A percentile compares a stretch with the other conserved stretches of the same genome.
These are phyloP conservation scores for Ogataea trehalophila DNA, from an alignment of 805 yeast species.

Conservation along the genomic window DNA sequence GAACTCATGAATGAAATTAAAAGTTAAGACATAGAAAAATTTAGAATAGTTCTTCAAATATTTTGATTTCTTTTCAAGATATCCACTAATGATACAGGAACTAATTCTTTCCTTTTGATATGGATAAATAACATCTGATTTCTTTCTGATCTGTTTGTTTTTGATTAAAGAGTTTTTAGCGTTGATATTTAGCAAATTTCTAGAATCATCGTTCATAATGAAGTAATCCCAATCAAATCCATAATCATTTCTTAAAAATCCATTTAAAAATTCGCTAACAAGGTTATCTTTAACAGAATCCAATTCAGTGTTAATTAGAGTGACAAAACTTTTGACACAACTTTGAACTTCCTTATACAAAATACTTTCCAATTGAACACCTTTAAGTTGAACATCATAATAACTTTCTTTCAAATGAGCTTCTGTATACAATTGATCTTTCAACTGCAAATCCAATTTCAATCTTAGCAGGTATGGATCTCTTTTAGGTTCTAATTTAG, in stretches of 20 bases:
- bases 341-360: slow-evolving; percentile 59
- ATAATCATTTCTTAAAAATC: slow-evolving; percentile 53
- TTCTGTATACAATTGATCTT: slow-evolving; percentile 59
- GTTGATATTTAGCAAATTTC: slow-evolving; percentile 36
- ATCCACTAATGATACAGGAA: slow-evolving; percentile 56
- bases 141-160: slow-evolving; percentile 38
- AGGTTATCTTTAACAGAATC: slow-evolving; percentile 43
- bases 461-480: slow-evolving; percentile 65
- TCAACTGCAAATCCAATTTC: slow-evolving; percentile 60
- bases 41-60: slow-evolving; percentile 54
- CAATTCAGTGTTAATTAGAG: slow-evolving; percentile 47
- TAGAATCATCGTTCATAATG: slow-evolving; percentile 40
- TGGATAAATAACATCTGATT: slow-evolving; percentile 49
- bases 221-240: slow-evolving; percentile 69
- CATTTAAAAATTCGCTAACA: slow-evolving; percentile 47
- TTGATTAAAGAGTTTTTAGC: slow-evolving; percentile 24
- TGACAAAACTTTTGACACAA: slow-evolving; percentile 47
- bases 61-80: slow-evolving; percentile 56
- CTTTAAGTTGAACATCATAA: slow-evolving; percentile 58
- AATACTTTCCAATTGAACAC: slow-evolving; percentile 59
- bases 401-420: slow-evolving; percentile 62
- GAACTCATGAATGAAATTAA: slow-evolving; percentile 65
- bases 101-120: slow-evolving; percentile 47
- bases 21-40: slow-evolving; percentile 64
- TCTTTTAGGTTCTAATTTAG: slow-evolving; percentile 25